These are phyloP conservation scores for Eutrema japonicum DNA, from an alignment of 345 rosid species.

Conservation along the genomic window DNA sequence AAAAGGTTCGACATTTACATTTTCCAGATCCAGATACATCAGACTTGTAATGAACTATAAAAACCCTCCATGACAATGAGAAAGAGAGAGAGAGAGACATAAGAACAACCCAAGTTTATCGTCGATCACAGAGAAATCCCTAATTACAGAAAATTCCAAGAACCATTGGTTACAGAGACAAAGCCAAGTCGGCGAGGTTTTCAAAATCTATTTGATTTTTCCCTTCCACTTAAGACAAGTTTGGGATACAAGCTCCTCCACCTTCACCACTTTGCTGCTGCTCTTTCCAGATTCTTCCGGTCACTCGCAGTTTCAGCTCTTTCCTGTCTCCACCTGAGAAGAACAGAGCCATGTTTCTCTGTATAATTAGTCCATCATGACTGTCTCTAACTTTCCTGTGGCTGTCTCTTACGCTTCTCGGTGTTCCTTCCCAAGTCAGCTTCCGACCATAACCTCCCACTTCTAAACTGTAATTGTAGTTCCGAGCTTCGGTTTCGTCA, in stretches of 20 bases:
- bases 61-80: conserved; percentile 32
- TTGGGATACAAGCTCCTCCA: conserved; percentile 86
- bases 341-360: conserved; percentile 91
- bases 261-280: conserved; percentile 84
- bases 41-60: conserved; percentile 15
- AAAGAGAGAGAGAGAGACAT: conserved; percentile 9
- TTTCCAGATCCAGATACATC: conserved; percentile 33
- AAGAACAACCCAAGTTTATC: conserved; percentile 32
- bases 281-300: conserved; percentile 96
- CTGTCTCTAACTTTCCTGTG: conserved; percentile 95
- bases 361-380: conserved; percentile 86
- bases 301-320: conserved; percentile 88
- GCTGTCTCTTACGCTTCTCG: conserved; percentile 86
- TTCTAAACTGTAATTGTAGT: conserved; percentile 91
- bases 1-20: conserved; percentile 34
- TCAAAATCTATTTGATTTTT: conserved; percentile 25
- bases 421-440: conserved; percentile 92
- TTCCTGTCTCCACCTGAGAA: conserved; percentile 97
- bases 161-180: conserved; percentile 30
- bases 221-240: conserved; percentile 54
- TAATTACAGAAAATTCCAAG: conserved; percentile 40
- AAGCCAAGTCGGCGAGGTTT: conserved; percentile 14
- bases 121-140: conserved; percentile 23
- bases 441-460: conserved; percentile 94
- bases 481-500: conserved; percentile 81